These are phyloP conservation scores for Solanum piurae DNA, from an alignment of 257 asterid genomes.

Conservation along the genomic window DNA sequence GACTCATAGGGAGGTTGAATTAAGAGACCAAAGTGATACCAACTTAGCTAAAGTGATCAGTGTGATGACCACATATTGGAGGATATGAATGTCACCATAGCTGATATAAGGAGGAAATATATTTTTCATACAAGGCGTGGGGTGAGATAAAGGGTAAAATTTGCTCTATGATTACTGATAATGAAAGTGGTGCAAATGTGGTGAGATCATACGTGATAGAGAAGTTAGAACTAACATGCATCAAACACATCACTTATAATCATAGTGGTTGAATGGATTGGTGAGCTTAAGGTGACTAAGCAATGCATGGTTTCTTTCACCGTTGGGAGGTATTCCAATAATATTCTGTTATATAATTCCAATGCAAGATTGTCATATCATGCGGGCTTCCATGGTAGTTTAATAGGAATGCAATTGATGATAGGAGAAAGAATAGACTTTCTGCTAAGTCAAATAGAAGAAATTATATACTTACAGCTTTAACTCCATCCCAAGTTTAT, in stretches of 20 bases:
- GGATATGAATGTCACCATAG: background rate
- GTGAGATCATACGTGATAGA: background rate
- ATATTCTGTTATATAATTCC: background rate
- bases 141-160: background rate
- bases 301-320: background rate
- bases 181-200: background rate
- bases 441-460: background rate
- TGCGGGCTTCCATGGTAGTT: background rate
- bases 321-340: background rate
- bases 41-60: background rate
- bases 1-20: background rate
- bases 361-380: background rate
- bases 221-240: background rate
- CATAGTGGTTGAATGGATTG: background rate
- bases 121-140: background rate
- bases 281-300: background rate
- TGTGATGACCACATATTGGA: background rate
- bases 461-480: background rate
- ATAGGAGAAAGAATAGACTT: background rate
- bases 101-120: background rate
- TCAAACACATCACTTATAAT: background rate
- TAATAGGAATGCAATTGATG: background rate
- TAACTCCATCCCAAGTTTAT: background rate
- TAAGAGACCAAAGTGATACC: background rate
- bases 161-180: background rate